Evolutionary conservation across 1,284 basidiomycete species (phyloP).

Genomic region (Xanthoconium separans): DNA sequence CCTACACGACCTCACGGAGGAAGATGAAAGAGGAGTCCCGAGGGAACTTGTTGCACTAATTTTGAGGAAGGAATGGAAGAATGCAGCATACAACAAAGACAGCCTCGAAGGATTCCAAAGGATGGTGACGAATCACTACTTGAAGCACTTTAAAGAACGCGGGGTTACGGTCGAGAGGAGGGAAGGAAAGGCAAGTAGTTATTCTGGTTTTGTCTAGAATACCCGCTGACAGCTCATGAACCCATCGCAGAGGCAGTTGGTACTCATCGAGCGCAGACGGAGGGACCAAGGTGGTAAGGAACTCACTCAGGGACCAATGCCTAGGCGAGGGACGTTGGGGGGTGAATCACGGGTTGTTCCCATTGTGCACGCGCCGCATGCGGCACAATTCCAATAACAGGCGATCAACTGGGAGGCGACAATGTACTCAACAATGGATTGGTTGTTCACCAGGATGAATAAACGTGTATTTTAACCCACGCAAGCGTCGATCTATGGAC

Average conservation of each 20-base stretch:
- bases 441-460: neutral
- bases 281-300: neutral
- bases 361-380: constrained; percentile 20
- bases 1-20: constrained; percentile 20
- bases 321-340: constrained; percentile 19
- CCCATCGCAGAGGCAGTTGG: constrained; percentile 14
- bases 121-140: constrained; percentile 38
- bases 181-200: constrained; percentile 20
- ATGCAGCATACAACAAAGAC: constrained; percentile 26
- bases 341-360: constrained; percentile 29
- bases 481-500: neutral
- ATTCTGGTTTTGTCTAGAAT: neutral
- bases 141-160: constrained; percentile 26
- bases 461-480: neutral
- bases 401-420: neutral
- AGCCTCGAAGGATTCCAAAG: constrained; percentile 28
- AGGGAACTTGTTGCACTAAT: constrained; percentile 24
- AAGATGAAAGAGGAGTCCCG: constrained; percentile 18
- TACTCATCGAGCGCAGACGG: constrained; percentile 7
- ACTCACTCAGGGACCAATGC: constrained; percentile 25
- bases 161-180: constrained; percentile 17
- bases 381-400: constrained; percentile 3
- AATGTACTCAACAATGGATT: neutral
- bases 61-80: constrained; percentile 31
- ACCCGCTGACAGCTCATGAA: neutral